Evolutionary conservation across 2,329 filamentous ascomycete species (phyloP).

Genomic region (Xylaria hypoxylon): DNA sequence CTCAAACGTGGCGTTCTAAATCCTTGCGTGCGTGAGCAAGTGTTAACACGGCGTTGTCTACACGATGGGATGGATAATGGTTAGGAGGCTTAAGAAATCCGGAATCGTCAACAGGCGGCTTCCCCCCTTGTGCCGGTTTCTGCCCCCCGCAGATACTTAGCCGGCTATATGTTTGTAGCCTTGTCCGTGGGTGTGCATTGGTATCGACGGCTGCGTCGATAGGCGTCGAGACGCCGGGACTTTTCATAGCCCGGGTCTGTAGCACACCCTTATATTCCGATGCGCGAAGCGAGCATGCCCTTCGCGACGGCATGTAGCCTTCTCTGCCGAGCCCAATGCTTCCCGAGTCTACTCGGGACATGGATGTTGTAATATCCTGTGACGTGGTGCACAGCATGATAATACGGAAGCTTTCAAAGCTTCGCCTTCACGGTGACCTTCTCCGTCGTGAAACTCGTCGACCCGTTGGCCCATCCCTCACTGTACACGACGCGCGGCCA

Average conservation of each 20-base stretch:
- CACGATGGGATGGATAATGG: too few species aligned
- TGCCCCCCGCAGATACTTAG: neutral
- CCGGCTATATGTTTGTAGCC: neutral
- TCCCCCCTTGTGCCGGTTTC: neutral
- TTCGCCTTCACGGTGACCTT: constrained; percentile 27
- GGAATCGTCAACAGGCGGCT: too few species aligned
- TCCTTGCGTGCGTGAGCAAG: neutral
- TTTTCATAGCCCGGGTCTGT: neutral
- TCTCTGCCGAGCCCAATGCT: neutral
- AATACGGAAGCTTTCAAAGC: constrained; percentile 15
- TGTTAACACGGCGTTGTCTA: neutral
- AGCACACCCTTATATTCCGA: neutral
- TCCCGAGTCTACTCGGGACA: neutral
- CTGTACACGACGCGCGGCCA: constrained; percentile 65
- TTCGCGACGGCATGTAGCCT: neutral
- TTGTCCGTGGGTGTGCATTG: neutral
- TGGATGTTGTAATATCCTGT: neutral
- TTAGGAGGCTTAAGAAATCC: too few species aligned
- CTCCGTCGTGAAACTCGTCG: constrained; percentile 20
- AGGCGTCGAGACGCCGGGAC: neutral
- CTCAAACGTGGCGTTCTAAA: neutral
- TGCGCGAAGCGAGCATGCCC: neutral
- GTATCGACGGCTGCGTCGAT: neutral
- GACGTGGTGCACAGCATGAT: neutral
- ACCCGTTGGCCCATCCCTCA: constrained; percentile 56